These are phyloP conservation scores for Penicillium sclerotiorum DNA, from an alignment of 2,329 filamentous ascomycete genomes.

Conservation along the genomic window DNA sequence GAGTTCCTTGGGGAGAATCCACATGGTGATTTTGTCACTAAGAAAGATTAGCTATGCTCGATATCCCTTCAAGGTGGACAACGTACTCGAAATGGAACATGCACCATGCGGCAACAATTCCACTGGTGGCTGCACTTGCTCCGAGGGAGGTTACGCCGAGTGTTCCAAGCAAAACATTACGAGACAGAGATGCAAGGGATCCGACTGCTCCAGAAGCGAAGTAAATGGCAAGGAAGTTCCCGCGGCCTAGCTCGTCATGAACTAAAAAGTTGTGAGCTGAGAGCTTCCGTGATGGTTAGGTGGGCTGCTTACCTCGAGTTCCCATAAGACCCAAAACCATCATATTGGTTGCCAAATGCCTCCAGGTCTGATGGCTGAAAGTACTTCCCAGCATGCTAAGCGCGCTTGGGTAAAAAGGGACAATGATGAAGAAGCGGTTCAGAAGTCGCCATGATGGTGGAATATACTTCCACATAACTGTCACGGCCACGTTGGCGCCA, in stretches of 20 bases:
- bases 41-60: slow-evolving; percentile 5
- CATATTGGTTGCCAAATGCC: slow-evolving; percentile 59
- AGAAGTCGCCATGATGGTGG: slow-evolving; percentile 58
- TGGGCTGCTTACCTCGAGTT: slow-evolving; percentile 42
- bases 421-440: slow-evolving; percentile 59
- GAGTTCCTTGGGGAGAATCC: slow-evolving; percentile 44
- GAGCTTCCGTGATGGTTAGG: neutral
- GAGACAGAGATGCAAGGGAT: slow-evolving; percentile 49
- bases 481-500: slow-evolving; percentile 53
- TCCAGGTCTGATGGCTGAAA: slow-evolving; percentile 59
- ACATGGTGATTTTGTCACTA: slow-evolving; percentile 46
- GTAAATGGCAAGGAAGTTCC: slow-evolving; percentile 58
- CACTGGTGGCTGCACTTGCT: slow-evolving; percentile 54
- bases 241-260: slow-evolving; percentile 54
- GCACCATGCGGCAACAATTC: slow-evolving; percentile 54
- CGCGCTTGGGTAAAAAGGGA: slow-evolving; percentile 56
- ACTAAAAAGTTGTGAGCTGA: slow-evolving; percentile 10
- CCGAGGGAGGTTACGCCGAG: slow-evolving; percentile 54
- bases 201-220: slow-evolving; percentile 52
- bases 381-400: slow-evolving; percentile 56
- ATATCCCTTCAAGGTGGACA: neutral
- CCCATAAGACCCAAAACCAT: slow-evolving; percentile 58
- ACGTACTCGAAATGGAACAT: slow-evolving; percentile 50
- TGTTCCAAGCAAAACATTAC: slow-evolving; percentile 46
- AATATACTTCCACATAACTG: slow-evolving; percentile 53